Evolutionary conservation across 2,329 filamentous ascomycete species (phyloP).

Genomic region (Phoma sp.): DNA sequence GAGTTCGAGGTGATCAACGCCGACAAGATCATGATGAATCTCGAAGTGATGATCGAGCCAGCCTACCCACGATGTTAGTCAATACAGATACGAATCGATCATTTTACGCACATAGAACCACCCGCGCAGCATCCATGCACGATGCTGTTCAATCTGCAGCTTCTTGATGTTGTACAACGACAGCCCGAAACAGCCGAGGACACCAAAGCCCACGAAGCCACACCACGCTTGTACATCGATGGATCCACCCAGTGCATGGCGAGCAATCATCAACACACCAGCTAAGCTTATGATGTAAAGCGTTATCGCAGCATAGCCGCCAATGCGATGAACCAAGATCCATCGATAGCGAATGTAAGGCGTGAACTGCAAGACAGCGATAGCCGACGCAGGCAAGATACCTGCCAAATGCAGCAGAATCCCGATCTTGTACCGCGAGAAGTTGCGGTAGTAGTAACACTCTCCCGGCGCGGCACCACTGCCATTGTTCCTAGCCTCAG

Average conservation of each 20-base stretch:
- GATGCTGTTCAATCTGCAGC: conserved; percentile 58
- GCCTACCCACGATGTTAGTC: conserved; percentile 38
- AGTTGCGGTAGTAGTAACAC: conserved; percentile 51
- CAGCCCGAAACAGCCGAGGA: conserved; percentile 52
- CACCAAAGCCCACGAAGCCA: conserved; percentile 54
- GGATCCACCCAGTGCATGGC: conserved; percentile 60
- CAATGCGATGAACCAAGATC: conserved; percentile 64
- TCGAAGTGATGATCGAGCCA: conserved; percentile 59
- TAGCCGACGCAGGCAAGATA: conserved; percentile 49
- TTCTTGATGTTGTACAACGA: conserved; percentile 64
- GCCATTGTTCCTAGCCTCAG: conserved; percentile 2
- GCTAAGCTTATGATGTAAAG: conserved; percentile 56
- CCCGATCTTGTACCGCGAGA: conserved; percentile 42
- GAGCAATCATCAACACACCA: conserved; percentile 61
- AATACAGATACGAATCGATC: neutral
- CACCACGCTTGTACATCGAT: conserved; percentile 56
- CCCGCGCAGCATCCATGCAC: conserved; percentile 36
- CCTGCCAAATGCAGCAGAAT: conserved; percentile 53
- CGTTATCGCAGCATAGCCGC: conserved; percentile 61
- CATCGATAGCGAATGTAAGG: conserved; percentile 54
- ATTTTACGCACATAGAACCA: conserved; percentile 32
- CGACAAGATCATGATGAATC: conserved; percentile 55
- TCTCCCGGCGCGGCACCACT: conserved; percentile 49
- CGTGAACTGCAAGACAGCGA: conserved; percentile 51
- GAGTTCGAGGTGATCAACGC: conserved; percentile 49